Base-by-base conservation (phyloP, 768 basidiomycete species). In the Serendipita vermifera region DNA sequence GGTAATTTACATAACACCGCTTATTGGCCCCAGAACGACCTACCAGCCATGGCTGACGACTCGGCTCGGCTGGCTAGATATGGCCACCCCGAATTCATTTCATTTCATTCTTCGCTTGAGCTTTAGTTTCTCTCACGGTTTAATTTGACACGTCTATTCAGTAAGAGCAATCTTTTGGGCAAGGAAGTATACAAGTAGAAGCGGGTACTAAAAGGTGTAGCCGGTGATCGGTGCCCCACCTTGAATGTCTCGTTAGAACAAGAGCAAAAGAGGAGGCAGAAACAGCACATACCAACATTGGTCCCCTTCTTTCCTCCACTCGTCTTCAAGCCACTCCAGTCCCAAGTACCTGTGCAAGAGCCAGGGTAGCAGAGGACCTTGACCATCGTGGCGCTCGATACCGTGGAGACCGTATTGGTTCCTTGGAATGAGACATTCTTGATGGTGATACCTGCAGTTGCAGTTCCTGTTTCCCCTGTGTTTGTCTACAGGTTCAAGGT, bases 341-440 rank as follows among this genome's bases (percentile, higher is more conserved):
- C 64, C 78, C 79, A 81, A 0, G 62, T 39, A 77, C 78, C 78
- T 27, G 64, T 69, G 66, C 80, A 82, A 27, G 76, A 67, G 1
- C 71, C 73, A 2, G 33, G 27, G 43, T 81, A 82, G 60, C 81
- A 83, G 63, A 81, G 75, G 3, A 82, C 73, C 9, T 75, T 75
- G 38, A 79, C 73, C 40, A 65, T 69, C 55, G 73, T 57, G 2
- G 77, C 82, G 24, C 64, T 63, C 55, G 65, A 69, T 27, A 48
- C 61, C 22, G 82, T 77, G 0, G 67, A 59, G 43, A 83, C 64
- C 0, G 66, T 70, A 33, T 71, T 80, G 38, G 65, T 64, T 56
- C 55, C 57, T 13, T 55, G 43, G 56, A 61, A 61, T 29, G 60
- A 58, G 31, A 61, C 43, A 32, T 74, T 73, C 2, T 70, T 62